phyloP scores from a whole-genome alignment of 345 rosid genomes.

The Schrenkiella parvula region DNA sequence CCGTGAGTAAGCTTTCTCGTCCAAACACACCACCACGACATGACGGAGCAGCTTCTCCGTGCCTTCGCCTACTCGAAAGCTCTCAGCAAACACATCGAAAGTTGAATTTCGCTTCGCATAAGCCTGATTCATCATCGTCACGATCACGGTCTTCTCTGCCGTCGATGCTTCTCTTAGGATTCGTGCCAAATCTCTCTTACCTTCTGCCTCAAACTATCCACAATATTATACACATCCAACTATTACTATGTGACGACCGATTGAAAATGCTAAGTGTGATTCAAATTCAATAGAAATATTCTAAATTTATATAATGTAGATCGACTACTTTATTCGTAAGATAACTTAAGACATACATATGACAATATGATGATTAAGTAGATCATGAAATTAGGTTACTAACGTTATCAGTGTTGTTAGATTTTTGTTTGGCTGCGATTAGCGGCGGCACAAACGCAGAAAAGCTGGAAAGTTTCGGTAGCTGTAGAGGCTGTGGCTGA shows the following conservation, averaged over 20 bases:
- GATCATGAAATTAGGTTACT: neutral
- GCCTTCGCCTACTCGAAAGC: conserved; percentile 41
- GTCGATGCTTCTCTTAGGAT: conserved; percentile 11
- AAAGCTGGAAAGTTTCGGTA: neutral
- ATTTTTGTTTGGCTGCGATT: neutral
- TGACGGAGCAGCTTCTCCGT: conserved; percentile 40
- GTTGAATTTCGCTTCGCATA: conserved; percentile 50
- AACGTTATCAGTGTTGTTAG: neutral
- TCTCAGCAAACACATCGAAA: conserved; percentile 49
- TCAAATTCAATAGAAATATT: neutral
- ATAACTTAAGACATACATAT: neutral
- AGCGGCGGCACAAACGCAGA: neutral
- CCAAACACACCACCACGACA: conserved; percentile 46
- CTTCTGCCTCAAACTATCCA: neutral
- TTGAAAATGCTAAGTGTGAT: neutral
- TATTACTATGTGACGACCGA: neutral
- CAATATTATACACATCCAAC: neutral
- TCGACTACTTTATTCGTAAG: neutral
- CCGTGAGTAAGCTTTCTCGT: conserved; percentile 40
- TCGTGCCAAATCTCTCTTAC: neutral
- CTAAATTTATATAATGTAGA: neutral
- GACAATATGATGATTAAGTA: neutral
- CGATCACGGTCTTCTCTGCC: conserved; percentile 45
- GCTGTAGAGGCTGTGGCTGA: conserved; percentile 4
- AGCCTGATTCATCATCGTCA: conserved; percentile 52